Evolutionary conservation across 306 rosid species (phyloP).

Genomic region (Hylodesmum podocarpum): DNA sequence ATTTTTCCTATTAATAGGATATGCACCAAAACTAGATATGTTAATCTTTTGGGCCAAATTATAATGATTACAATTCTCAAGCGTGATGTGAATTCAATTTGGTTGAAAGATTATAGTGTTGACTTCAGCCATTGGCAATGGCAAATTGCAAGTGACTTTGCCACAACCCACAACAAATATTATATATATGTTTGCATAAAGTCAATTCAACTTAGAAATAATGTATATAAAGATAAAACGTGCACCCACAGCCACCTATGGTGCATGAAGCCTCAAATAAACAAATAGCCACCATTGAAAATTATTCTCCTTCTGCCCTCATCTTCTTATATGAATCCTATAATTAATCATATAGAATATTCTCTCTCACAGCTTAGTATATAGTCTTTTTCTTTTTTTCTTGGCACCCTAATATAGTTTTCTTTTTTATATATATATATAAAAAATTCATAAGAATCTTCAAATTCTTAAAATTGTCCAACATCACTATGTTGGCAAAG

Average conservation of each 20-base stretch:
- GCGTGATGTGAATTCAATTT: not conserved
- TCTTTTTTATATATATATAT: too few species aligned
- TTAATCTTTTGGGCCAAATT: not conserved
- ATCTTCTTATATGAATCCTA: not conserved
- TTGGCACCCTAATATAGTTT: not conserved
- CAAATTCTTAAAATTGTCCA: not conserved
- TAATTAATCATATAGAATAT: not conserved
- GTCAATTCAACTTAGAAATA: not conserved
- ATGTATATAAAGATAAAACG: not conserved
- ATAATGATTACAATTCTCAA: not conserved
- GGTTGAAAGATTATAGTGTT: not conserved
- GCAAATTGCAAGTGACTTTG: not conserved
- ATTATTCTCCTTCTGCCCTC: not conserved
- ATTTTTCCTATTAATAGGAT: too few species aligned
- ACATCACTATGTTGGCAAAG: not conserved
- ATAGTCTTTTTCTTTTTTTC: not conserved
- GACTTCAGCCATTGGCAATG: not conserved
- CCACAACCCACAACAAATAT: not conserved
- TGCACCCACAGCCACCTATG: not conserved
- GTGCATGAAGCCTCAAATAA: not conserved
- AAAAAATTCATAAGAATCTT: not conserved
- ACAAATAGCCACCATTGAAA: constrained; percentile 1
- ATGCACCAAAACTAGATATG: not conserved
- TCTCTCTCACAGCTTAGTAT: not conserved
- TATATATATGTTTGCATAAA: not conserved